These are phyloP conservation scores for Lotmaria passim DNA, from an alignment of 208 protist species.

Conservation along the genomic window DNA sequence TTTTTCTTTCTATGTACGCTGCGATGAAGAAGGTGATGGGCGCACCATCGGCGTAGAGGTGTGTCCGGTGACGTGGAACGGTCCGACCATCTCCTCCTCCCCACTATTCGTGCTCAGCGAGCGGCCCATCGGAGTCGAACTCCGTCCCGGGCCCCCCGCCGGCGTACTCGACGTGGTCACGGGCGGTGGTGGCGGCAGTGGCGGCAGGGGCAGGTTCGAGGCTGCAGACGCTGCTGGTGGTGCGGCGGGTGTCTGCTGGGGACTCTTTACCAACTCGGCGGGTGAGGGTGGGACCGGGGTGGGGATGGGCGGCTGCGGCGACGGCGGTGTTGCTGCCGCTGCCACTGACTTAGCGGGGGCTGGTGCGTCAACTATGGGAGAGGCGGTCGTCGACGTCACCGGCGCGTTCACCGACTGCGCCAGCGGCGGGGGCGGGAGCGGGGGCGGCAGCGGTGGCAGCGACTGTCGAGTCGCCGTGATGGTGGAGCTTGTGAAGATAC, in stretches of 20 bases:
- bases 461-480: constrained; percentile 9
- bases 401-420: not conserved
- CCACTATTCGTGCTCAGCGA: constrained; percentile 24
- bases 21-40: constrained; percentile 30
- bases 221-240: not conserved
- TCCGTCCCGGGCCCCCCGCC: not conserved
- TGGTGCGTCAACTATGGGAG: not conserved
- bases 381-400: too few species aligned
- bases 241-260: constrained; percentile 19
- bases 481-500: constrained; percentile 1
- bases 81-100: constrained; percentile 37
- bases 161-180: constrained; percentile 9
- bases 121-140: constrained; percentile 14
- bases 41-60: constrained; percentile 75
- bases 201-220: constrained; percentile 1
- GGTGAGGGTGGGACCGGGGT: not conserved
- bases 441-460: constrained; percentile 32
- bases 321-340: not conserved
- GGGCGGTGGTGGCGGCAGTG: constrained; percentile 19
- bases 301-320: not conserved
- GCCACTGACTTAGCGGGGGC: not conserved
- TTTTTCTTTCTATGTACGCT: not conserved
- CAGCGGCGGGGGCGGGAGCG: constrained; percentile 29
- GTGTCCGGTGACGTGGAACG: constrained; percentile 65
- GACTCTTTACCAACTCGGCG: constrained; percentile 12